Evolutionary conservation across 257 asterid species (phyloP), one percentile per base, ranked within the genome.

Genomic region (Jacaranda mimosifolia): DNA sequence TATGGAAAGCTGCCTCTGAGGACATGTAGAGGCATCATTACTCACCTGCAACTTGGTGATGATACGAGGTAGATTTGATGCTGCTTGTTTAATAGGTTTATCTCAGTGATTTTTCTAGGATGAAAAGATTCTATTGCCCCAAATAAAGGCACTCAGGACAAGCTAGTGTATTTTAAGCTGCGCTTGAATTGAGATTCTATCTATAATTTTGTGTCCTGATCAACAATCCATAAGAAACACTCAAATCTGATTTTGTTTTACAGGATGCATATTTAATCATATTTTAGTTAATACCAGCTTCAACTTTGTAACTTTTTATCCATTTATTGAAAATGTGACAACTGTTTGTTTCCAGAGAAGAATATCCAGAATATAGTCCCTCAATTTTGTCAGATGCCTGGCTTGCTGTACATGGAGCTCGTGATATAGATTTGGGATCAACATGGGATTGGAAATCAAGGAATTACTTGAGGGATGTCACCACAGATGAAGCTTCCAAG

Each of bases 371-470:
- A 17, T 70, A 88, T 49, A 79, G 97, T 36, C 99, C 99, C 10
- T 94, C 98, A 12, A 88, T 96, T 75, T 79, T 96, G 68, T 89
- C 97, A 38, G 97, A 91, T 68, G 92, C 92, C n/a, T 96, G 99
- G 99, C 88, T 93, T 70, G 88, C 99, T 8, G 86, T 91, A 18
- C 95, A 85, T 15, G 96, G 96, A 51, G 86, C 90, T 58, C 89
- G 87, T 52, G 60, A 65, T 17, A 76, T 96, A 63, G 90, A 89
- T 72, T 58, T 93, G 80, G 97, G 99, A 43, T 93, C 99, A 38
- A 91, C 99, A 2, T 96, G 99, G 98, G 97, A 91, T 45, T 96
- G 99, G 99, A 89, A 82, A 39, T 93, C 98, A 6, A 85, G 63
- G 75, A 90, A 90, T 79, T 81, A 83, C 85, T 90, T 89, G 0